Percentiles rank a stretch among this genome's conserved stretches.
Conservation (phyloP, 345 rosid species). For the Rhizophora mangle region DNA sequence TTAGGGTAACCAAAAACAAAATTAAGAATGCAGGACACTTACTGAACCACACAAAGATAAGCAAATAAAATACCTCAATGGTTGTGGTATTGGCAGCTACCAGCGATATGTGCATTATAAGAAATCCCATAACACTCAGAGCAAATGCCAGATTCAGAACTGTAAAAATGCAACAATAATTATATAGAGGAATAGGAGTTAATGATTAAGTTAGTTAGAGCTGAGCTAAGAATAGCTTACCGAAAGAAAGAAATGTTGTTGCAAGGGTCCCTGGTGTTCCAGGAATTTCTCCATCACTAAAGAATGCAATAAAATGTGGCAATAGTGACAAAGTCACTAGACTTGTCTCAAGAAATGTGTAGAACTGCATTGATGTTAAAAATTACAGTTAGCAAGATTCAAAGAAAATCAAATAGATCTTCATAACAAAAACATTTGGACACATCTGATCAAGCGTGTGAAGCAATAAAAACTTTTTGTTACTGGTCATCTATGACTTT, state of each 20-base stretch:
- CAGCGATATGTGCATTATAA: slow-evolving; percentile 87
- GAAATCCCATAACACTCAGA: slow-evolving; percentile 86
- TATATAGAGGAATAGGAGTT: slow-evolving; percentile 1
- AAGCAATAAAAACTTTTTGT: too few species aligned
- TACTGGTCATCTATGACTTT: too few species aligned
- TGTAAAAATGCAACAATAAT: slow-evolving; percentile 33
- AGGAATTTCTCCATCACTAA: slow-evolving; percentile 90
- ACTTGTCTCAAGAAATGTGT: slow-evolving; percentile 91
- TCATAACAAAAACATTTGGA: too few species aligned
- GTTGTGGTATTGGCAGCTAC: slow-evolving; percentile 91
- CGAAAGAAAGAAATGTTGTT: slow-evolving; percentile 92
- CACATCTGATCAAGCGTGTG: too few species aligned
- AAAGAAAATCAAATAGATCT: background rate
- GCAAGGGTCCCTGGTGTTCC: slow-evolving; percentile 94
- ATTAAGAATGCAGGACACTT: background rate
- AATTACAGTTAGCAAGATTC: slow-evolving; percentile 6
- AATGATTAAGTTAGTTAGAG: background rate
- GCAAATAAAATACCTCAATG: slow-evolving; percentile 62
- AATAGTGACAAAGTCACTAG: slow-evolving; percentile 76
- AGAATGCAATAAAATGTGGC: slow-evolving; percentile 88
- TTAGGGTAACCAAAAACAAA: background rate
- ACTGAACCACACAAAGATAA: background rate
- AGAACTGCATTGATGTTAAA: slow-evolving; percentile 61
- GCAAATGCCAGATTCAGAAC: slow-evolving; percentile 95
- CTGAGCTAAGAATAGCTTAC: slow-evolving; percentile 34